A percentile compares a stretch with the other conserved stretches of the same genome.
phyloP scores from a whole-genome alignment of 2,329 filamentous ascomycete genomes.

The Tolypocladium inflatum region DNA sequence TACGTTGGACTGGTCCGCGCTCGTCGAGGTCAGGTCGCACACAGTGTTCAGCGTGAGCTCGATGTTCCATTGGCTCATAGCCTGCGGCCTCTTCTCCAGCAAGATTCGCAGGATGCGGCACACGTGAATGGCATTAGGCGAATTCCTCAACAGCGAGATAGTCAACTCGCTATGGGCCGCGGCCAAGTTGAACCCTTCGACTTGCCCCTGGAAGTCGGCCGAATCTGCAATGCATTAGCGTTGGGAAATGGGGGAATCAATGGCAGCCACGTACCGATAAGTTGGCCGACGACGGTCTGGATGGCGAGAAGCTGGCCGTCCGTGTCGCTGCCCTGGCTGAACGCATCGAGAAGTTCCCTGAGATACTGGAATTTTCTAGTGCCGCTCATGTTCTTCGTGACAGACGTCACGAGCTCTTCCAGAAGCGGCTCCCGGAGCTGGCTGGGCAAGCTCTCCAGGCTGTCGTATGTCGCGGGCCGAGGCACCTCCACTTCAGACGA shows the following conservation, averaged over 20 bases:
- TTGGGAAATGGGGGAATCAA: conserved; percentile 6
- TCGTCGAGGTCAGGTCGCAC: conserved; percentile 20
- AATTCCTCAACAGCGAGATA: conserved; percentile 20
- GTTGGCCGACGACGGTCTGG: conserved; percentile 28
- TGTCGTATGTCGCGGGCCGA: conserved; percentile 23
- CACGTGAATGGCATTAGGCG: conserved; percentile 24
- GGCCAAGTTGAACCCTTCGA: conserved; percentile 26
- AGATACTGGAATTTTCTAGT: conserved; percentile 27
- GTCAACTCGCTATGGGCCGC: conserved; percentile 31
- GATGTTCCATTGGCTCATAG: conserved; percentile 50
- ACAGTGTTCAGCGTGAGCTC: conserved; percentile 41
- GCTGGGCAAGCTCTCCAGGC: conserved; percentile 16
- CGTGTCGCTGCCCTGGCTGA: conserved; percentile 18
- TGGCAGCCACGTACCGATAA: conserved; percentile 22
- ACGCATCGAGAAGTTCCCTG: conserved; percentile 22
- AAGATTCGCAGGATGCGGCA: conserved; percentile 34
- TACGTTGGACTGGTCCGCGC: conserved; percentile 18
- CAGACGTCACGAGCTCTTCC: conserved; percentile 18
- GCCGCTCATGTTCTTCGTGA: conserved; percentile 21
- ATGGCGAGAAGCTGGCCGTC: conserved; percentile 35
- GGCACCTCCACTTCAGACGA: conserved; percentile 18
- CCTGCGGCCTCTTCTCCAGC: conserved; percentile 38
- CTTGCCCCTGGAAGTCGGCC: conserved; percentile 15
- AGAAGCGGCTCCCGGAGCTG: conserved; percentile 21
- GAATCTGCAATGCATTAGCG: conserved; percentile 12